phyloP scores from a whole-genome alignment of 371 early-diverging fungal species.

The Cokeromyces recurvatus region DNA sequence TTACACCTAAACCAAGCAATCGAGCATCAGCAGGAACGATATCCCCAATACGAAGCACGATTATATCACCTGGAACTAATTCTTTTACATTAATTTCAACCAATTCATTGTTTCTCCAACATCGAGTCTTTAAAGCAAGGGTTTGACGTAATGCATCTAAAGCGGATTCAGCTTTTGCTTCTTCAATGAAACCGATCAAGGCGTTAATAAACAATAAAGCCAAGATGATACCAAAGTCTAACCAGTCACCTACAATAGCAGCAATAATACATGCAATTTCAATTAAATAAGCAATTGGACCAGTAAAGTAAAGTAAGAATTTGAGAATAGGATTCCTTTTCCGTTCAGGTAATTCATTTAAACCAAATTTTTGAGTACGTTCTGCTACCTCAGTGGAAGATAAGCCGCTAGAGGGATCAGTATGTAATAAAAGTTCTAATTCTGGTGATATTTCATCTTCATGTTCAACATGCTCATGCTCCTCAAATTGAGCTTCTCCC shows the following conservation, averaged over 20 bases:
- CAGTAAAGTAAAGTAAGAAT: conserved; percentile 85
- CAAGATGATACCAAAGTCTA: conserved; percentile 85
- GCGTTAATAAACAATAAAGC: conserved; percentile 84
- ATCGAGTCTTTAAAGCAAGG: conserved; percentile 75
- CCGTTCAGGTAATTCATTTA: conserved; percentile 73
- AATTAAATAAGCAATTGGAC: conserved; percentile 86
- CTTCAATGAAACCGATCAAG: conserved; percentile 84
- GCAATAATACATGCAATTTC: conserved; percentile 75
- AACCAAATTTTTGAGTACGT: conserved; percentile 57
- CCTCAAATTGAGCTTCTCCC: conserved; percentile 22
- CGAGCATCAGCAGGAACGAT: conserved; percentile 90
- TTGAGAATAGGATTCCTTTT: conserved; percentile 79
- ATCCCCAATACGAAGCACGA: conserved; percentile 88
- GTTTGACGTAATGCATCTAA: conserved; percentile 86
- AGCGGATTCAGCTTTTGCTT: conserved; percentile 87
- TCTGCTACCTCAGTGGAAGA: conserved; percentile 51
- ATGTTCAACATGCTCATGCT: conserved; percentile 30
- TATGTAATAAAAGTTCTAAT: conserved; percentile 63
- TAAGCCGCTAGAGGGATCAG: conserved; percentile 61
- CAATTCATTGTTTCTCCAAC: conserved; percentile 71
- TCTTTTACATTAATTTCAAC: conserved; percentile 75
- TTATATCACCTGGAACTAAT: conserved; percentile 84
- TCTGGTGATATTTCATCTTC: conserved; percentile 66
- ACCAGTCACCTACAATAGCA: conserved; percentile 71
- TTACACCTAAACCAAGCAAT: conserved; percentile 78